Evolutionary conservation across 208 protist species (phyloP).

Genomic region (Crithidia brevicula): DNA sequence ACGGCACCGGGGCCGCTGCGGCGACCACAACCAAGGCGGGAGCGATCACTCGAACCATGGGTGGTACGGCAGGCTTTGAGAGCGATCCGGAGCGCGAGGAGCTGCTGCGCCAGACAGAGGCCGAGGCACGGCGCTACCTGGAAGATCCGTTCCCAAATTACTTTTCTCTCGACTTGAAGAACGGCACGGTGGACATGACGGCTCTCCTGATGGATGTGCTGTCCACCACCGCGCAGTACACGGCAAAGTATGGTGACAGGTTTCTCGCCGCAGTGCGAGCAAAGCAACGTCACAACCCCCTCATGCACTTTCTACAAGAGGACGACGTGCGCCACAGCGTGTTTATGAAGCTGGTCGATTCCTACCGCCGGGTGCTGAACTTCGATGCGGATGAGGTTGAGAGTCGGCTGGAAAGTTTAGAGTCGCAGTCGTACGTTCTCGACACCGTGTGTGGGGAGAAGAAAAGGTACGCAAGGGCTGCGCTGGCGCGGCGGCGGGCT

Average conservation of each 20-base stretch:
- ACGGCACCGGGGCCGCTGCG: slow-evolving; percentile 20
- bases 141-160: slow-evolving; percentile 79
- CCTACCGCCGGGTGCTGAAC: slow-evolving; percentile 74
- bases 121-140: slow-evolving; percentile 75
- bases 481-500: slow-evolving; percentile 76
- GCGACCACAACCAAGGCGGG: slow-evolving; percentile 32
- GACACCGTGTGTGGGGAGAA: slow-evolving; percentile 74
- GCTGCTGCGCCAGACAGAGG: slow-evolving; percentile 69
- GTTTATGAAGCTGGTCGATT: slow-evolving; percentile 77
- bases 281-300: slow-evolving; percentile 67
- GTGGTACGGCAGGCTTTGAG: slow-evolving; percentile 52
- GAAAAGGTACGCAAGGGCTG: slow-evolving; percentile 73
- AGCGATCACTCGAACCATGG: slow-evolving; percentile 63
- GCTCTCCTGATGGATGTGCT: slow-evolving; percentile 75
- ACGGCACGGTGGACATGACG: slow-evolving; percentile 72
- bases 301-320: slow-evolving; percentile 75
- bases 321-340: slow-evolving; percentile 80
- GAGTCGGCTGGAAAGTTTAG: slow-evolving; percentile 66
- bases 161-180: slow-evolving; percentile 70
- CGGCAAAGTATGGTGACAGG: slow-evolving; percentile 82
- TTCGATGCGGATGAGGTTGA: slow-evolving; percentile 75
- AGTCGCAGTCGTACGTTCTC: slow-evolving; percentile 55
- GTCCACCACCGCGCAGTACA: slow-evolving; percentile 82
- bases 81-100: slow-evolving; percentile 69
- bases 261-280: slow-evolving; percentile 67